Evolutionary conservation across 164 flowering plant species (phyloP), one percentile per base, ranked within the genome.

Genomic region (Dillenia turbinata): DNA sequence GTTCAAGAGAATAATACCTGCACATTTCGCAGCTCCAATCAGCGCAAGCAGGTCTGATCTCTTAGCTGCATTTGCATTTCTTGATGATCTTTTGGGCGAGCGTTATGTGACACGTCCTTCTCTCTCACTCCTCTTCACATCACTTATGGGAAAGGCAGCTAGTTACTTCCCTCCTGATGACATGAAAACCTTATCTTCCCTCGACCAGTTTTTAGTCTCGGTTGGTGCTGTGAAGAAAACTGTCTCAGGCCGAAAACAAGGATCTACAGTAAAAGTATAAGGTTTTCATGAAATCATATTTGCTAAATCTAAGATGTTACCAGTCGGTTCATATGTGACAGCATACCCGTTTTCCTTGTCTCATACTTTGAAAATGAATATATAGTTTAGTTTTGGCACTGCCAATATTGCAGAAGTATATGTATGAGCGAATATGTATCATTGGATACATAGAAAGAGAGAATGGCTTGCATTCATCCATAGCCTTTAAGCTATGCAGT

Each of bases 161-260:
- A 89, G 96, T 66, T 94, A 91, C 73, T 94, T 91, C 71, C 97
- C 97, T 40, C 99, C 92, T 0, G 99, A 94, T 76, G 99, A 89
- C 68, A 89, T 91, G 99, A 94, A 79, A 76, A 94, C 96, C 40
- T 67, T 91, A 61, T 94, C 99, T 40, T 94, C 99, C 49, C 96
- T 94, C 45, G 99, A 94, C 54, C 63, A 86, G 72, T 94, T 94
- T 63, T 60, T 94, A 61, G 99, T 94, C 65, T 86, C 95, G 1
- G 84, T 88, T 14, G 97, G 96, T 69, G 96, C 81, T 22, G 99
- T 89, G 66, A 89, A 91, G 79, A 94, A 89, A 72, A 91, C 99
- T 1, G 96, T 91, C 66, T 94, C 97, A 16, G 96, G 97, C 61
- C 66, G 84, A 59, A 84, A 80, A 65, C 17, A 54, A 56, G 78